These are phyloP conservation scores for Dujonia santamariae DNA, from an alignment of 1,139 yeast species.

Conservation along the genomic window DNA sequence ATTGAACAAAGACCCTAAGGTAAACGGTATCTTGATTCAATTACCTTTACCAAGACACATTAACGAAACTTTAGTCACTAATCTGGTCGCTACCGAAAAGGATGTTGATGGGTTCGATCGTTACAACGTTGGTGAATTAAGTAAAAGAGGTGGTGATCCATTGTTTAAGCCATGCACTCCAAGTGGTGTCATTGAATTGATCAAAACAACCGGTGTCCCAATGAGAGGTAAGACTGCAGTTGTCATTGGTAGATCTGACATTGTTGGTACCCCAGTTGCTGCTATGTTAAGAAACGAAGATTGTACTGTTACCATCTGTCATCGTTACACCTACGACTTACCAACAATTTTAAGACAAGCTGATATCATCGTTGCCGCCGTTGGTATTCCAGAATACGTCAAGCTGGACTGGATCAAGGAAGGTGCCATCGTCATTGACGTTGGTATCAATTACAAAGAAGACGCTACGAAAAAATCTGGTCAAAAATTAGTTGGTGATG, in stretches of 20 bases:
- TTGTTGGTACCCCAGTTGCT: conserved; percentile 80
- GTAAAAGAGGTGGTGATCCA: conserved; percentile 72
- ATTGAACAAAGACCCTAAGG: conserved; percentile 59
- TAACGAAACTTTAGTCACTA: conserved; percentile 65
- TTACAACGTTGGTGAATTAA: conserved; percentile 70
- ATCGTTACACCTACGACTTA: conserved; percentile 53
- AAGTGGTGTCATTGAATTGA: conserved; percentile 66
- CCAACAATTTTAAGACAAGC: conserved; percentile 55
- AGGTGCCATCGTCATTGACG: conserved; percentile 72
- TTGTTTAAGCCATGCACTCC: conserved; percentile 78
- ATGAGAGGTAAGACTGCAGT: conserved; percentile 71
- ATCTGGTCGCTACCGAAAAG: conserved; percentile 62
- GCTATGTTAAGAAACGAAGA: conserved; percentile 67
- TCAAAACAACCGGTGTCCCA: conserved; percentile 58
- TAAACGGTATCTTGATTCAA: conserved; percentile 71
- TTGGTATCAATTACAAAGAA: conserved; percentile 72
- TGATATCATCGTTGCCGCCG: conserved; percentile 75
- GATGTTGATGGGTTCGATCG: conserved; percentile 83
- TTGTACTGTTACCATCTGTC: conserved; percentile 76
- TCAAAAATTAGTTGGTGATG: conserved; percentile 71
- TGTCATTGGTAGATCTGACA: conserved; percentile 77
- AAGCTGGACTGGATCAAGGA: conserved; percentile 71
- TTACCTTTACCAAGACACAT: conserved; percentile 71
- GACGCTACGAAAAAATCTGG: conserved; percentile 66
- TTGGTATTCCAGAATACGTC: conserved; percentile 68